Base-by-base conservation (phyloP, 1,284 basidiomycete genomes). In the Somion occarium region DNA sequence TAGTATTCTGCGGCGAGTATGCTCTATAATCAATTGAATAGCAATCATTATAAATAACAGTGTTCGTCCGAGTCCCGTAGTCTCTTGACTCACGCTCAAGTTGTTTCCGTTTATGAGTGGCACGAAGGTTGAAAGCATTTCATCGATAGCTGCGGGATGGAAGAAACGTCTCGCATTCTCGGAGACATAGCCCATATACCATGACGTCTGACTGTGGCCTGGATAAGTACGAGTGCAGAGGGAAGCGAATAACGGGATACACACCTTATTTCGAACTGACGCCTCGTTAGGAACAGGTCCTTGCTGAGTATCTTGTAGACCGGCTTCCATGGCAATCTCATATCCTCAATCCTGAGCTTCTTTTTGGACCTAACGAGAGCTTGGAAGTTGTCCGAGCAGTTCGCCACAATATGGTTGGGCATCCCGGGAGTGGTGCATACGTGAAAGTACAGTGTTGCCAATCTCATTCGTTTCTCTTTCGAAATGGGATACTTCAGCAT, bases 251-350 rank as follows among this genome's bases (percentile, higher is more conserved):
- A 43, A 7, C 26, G 18, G 43, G 39, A 45, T 5, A 74, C 79
- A 54, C 64, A 83, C 83, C 82, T 88, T 61, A 90, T 84, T 68
- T 91, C 85, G 53, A 90, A 91, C 64, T 91, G 88, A 53, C 90
- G 76, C 57, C 90, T 79, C 53, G 83, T 90, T 46, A 93, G 78
- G 67, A 93, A 95, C 44, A 96, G 71, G 64, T 96, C 91, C 59
- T 85, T 77, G 59, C 80, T 82, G 13, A 97, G 76, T 20, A 91
- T 82, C 51, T 88, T 80, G 66, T 88, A 93, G 3, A 96, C 74
- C 1, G 92, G 88, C 61, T 83, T 81, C 94, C 94, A 97, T 1
- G 91, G 90, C 1, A 98, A 78, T 53, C 91, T 79, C 67, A 98
- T 73, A 65, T 97, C 93, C 39, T 86, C 75, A 55, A 94, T 82